A percentile compares a stretch with the other conserved stretches of the same genome.
phyloP scores from a whole-genome alignment of 306 rosid genomes.

The Cajanus cajan region DNA sequence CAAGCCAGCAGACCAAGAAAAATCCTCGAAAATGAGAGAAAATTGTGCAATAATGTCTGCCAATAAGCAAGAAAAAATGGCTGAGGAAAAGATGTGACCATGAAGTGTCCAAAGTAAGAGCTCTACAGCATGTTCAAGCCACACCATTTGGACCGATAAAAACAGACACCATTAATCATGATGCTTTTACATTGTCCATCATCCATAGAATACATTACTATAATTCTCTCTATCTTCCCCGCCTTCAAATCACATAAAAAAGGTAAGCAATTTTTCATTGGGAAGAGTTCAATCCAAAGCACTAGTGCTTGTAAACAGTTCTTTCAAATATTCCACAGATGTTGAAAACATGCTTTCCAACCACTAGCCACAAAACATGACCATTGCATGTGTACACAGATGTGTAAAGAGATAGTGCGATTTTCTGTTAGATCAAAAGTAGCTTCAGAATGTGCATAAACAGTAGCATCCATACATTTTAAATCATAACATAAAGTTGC shows the following conservation, averaged over 20 bases:
- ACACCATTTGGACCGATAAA: conserved; percentile 19
- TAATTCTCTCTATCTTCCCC: not conserved
- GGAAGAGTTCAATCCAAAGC: conserved; percentile 23
- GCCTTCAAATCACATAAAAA: conserved; percentile 31
- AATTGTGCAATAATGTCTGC: conserved; percentile 16
- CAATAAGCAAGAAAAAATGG: conserved; percentile 33
- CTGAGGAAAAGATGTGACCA: not conserved
- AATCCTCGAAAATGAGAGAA: not conserved
- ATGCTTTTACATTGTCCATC: conserved; percentile 30
- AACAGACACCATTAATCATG: conserved; percentile 19
- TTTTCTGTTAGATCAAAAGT: conserved; percentile 22
- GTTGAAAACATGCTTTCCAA: conserved; percentile 16
- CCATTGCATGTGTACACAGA: conserved; percentile 21
- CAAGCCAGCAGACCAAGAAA: conserved; percentile 3
- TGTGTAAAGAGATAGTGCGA: not conserved
- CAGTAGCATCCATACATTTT: conserved; percentile 9
- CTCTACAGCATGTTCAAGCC: conserved; percentile 17
- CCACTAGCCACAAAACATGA: conserved; percentile 26
- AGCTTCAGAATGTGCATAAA: conserved; percentile 22
- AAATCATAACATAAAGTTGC: conserved; percentile 1
- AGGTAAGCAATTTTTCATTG: conserved; percentile 25
- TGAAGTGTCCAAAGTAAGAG: conserved; percentile 11
- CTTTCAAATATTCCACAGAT: not conserved
- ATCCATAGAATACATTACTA: not conserved
- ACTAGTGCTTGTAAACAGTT: conserved; percentile 32